These are phyloP conservation scores for Cercospora beticola DNA, from an alignment of 2,329 filamentous ascomycete species.

Conservation along the genomic window DNA sequence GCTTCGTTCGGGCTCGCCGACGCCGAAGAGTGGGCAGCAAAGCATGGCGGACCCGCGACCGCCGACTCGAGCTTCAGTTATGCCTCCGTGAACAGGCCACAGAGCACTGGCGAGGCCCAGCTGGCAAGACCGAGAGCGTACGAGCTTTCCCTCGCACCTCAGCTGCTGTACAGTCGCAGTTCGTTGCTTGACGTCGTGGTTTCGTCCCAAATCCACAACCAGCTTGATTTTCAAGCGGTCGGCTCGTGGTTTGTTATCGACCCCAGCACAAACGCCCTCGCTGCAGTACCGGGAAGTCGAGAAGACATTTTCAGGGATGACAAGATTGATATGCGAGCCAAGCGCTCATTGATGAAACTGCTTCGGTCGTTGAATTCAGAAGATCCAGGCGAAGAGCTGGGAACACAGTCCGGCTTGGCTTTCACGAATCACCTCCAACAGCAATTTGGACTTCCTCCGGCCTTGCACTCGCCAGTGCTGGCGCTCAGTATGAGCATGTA, in stretches of 20 bases:
- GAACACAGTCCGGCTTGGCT: constrained; percentile 53
- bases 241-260: constrained; percentile 84
- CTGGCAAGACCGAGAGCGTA: constrained; percentile 70
- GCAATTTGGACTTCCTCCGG: constrained; percentile 57
- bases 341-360: constrained; percentile 89
- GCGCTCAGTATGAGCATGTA: constrained; percentile 75
- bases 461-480: constrained; percentile 63
- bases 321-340: constrained; percentile 73
- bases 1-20: constrained; percentile 84
- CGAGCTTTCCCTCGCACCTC: constrained; percentile 78
- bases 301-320: constrained; percentile 87
- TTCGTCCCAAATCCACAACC: constrained; percentile 82
- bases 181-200: constrained; percentile 75
- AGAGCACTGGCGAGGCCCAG: constrained; percentile 35
- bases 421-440: constrained; percentile 60
- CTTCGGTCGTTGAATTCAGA: constrained; percentile 80
- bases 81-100: constrained; percentile 38
- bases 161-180: constrained; percentile 82
- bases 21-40: constrained; percentile 69
- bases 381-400: constrained; percentile 60
- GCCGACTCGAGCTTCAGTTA: constrained; percentile 28
- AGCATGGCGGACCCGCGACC: constrained; percentile 23
- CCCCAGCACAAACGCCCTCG: constrained; percentile 25
- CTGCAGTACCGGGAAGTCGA: constrained; percentile 77
- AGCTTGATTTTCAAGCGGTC: constrained; percentile 90